Percentiles rank a stretch among this genome's conserved stretches.
phyloP scores from a whole-genome alignment of 306 rosid species.

The Lathyrus sativus region DNA sequence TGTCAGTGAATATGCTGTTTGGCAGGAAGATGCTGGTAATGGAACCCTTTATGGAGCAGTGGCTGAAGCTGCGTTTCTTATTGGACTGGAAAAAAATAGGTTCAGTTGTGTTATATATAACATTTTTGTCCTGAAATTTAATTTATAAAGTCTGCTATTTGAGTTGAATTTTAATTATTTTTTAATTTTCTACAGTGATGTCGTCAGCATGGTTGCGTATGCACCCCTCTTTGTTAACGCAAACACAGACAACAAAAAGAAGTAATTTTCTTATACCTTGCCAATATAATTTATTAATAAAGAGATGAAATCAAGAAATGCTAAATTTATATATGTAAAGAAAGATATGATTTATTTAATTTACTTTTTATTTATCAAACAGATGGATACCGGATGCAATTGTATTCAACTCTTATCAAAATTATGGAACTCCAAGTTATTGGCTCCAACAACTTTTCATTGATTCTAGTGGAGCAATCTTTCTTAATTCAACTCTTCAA shows the following conservation, averaged over 20 bases:
- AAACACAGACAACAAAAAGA: constrained; percentile 45
- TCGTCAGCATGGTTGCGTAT: constrained; percentile 71
- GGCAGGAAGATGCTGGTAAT: constrained; percentile 48
- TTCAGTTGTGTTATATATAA: not conserved
- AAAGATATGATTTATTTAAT: too few species aligned
- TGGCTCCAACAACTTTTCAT: constrained; percentile 61
- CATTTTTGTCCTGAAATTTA: too few species aligned
- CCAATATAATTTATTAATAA: too few species aligned
- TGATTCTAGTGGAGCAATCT: constrained; percentile 73
- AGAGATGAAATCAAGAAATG: too few species aligned
- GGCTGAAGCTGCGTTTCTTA: constrained; percentile 82
- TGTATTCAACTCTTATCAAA: constrained; percentile 56
- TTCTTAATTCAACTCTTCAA: constrained; percentile 52
- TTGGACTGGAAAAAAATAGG: constrained; percentile 86
- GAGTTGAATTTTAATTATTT: not conserved
- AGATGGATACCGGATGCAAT: constrained; percentile 82
- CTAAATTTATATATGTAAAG: too few species aligned
- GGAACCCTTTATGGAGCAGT: constrained; percentile 72
- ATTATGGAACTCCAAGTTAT: constrained; percentile 80
- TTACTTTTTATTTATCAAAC: not conserved
- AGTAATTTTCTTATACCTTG: constrained; percentile 35
- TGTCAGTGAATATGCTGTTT: constrained; percentile 89
- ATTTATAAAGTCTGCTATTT: too few species aligned
- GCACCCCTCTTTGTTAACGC: constrained; percentile 75
- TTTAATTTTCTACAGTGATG: constrained; percentile 48